These are phyloP conservation scores for Sphagnurus paluster DNA, from an alignment of 1,284 basidiomycete genomes.

Conservation along the genomic window DNA sequence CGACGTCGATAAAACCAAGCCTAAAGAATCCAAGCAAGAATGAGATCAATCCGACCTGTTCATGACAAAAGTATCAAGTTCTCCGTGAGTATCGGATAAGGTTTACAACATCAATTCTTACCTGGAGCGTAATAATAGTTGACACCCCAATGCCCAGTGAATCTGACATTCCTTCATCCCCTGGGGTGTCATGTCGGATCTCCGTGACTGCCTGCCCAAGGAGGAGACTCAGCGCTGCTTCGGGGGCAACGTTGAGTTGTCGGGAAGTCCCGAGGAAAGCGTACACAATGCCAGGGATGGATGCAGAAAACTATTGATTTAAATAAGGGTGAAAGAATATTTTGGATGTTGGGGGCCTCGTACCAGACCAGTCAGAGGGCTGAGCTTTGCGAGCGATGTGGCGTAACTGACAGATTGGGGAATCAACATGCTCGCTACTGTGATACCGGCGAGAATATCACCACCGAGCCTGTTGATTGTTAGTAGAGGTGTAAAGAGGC, in stretches of 20 bases:
- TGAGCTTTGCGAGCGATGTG: slow-evolving; percentile 79
- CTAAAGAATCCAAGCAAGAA: slow-evolving; percentile 86
- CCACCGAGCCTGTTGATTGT: slow-evolving; percentile 63
- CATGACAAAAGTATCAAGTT: neutral
- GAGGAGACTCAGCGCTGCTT: slow-evolving; percentile 87
- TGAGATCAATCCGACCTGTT: slow-evolving; percentile 82
- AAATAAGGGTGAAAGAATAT: slow-evolving; percentile 14
- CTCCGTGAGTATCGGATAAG: too few species aligned
- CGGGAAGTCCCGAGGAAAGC: slow-evolving; percentile 84
- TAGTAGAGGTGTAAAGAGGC: slow-evolving; percentile 10
- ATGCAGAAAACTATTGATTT: slow-evolving; percentile 65
- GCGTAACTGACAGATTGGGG: slow-evolving; percentile 94
- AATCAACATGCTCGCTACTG: slow-evolving; percentile 87
- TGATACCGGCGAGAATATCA: slow-evolving; percentile 83
- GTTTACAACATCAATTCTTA: too few species aligned
- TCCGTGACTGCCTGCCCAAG: slow-evolving; percentile 85
- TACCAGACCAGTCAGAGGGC: slow-evolving; percentile 84
- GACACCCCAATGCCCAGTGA: slow-evolving; percentile 63
- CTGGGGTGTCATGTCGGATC: slow-evolving; percentile 61
- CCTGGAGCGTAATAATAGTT: slow-evolving; percentile 83
- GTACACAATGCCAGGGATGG: slow-evolving; percentile 82
- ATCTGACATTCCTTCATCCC: slow-evolving; percentile 51
- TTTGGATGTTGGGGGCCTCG: slow-evolving; percentile 26
- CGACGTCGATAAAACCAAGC: slow-evolving; percentile 92
- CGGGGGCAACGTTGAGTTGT: slow-evolving; percentile 85